phyloP scores from a whole-genome alignment of 495 filamentous ascomycete genomes.

The Rusavskia elegans region DNA sequence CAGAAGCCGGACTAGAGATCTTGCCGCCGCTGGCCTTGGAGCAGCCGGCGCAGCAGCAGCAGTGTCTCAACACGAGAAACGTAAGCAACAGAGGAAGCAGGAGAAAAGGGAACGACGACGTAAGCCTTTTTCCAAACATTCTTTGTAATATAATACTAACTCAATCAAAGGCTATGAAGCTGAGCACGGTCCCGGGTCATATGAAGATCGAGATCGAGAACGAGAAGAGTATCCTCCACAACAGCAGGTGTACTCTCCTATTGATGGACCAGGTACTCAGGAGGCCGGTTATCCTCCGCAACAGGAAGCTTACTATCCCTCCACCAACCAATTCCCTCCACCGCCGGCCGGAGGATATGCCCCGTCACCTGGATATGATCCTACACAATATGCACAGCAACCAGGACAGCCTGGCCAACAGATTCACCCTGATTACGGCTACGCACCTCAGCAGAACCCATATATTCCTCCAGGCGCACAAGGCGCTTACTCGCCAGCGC shows the following conservation, averaged over 20 bases:
- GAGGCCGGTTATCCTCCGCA: conserved; percentile 14
- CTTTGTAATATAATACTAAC: conserved; percentile 7
- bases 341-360: conserved; percentile 22
- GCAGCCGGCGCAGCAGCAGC: conserved; percentile 63
- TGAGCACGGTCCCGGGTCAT: conserved; percentile 7
- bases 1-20: conserved; percentile 41
- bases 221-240: conserved; percentile 17
- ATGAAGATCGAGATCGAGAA: background rate
- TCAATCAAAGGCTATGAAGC: conserved; percentile 21
- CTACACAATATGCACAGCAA: conserved; percentile 30
- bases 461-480: conserved; percentile 24
- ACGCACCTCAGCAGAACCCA: conserved; percentile 15
- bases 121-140: conserved; percentile 3
- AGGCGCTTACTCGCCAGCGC: conserved; percentile 23
- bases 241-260: conserved; percentile 30
- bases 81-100: conserved; percentile 41
- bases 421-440: conserved; percentile 14
- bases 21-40: conserved; percentile 54
- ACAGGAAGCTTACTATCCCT: conserved; percentile 19
- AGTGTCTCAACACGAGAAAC: conserved; percentile 52
- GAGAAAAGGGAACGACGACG: conserved; percentile 21
- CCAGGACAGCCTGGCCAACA: conserved; percentile 28
- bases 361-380: conserved; percentile 20
- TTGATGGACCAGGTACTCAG: conserved; percentile 7
- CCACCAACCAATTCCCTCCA: conserved; percentile 26